phyloP scores from a whole-genome alignment of 108 stramenopile species.

The Mayamaea pseudoterrestris region DNA sequence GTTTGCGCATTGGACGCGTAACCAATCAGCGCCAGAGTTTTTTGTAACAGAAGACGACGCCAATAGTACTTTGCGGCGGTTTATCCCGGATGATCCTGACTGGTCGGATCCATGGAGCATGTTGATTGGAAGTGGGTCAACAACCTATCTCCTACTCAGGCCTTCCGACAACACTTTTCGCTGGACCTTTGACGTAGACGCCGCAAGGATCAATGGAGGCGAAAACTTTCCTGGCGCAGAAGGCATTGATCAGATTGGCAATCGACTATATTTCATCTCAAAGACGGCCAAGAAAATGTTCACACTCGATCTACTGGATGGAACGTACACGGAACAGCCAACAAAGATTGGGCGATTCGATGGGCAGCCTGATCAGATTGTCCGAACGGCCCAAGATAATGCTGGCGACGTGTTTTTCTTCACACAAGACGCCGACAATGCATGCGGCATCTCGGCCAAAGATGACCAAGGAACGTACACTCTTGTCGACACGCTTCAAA shows the following conservation, averaged over 20 bases:
- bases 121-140: slow-evolving; percentile 5
- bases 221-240: slow-evolving; percentile 17
- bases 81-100: slow-evolving; percentile 16
- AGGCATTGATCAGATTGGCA: slow-evolving; percentile 20
- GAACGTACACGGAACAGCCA: slow-evolving; percentile 6
- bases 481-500: slow-evolving; percentile 20
- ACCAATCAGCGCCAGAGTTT: slow-evolving; percentile 11
- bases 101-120: slow-evolving; percentile 12
- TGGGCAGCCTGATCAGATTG: slow-evolving; percentile 19
- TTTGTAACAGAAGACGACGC: slow-evolving; percentile 41
- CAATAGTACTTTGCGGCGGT: slow-evolving; percentile 28
- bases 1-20: slow-evolving; percentile 15
- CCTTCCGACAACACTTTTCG: background rate
- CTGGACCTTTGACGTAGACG: slow-evolving; percentile 6
- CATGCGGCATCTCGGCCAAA: slow-evolving; percentile 30
- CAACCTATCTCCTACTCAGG: background rate
- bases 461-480: slow-evolving; percentile 17
- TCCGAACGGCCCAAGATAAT: slow-evolving; percentile 2
- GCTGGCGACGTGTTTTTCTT: slow-evolving; percentile 22
- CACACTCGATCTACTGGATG: slow-evolving; percentile 15
- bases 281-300: slow-evolving; percentile 25
- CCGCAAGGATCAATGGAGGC: slow-evolving; percentile 9
- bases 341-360: slow-evolving; percentile 16
- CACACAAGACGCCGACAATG: slow-evolving; percentile 28
- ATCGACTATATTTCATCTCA: slow-evolving; percentile 14